Evolutionary conservation across 1,284 basidiomycete genomes (phyloP).

Genomic region (Malassezia globosa): DNA sequence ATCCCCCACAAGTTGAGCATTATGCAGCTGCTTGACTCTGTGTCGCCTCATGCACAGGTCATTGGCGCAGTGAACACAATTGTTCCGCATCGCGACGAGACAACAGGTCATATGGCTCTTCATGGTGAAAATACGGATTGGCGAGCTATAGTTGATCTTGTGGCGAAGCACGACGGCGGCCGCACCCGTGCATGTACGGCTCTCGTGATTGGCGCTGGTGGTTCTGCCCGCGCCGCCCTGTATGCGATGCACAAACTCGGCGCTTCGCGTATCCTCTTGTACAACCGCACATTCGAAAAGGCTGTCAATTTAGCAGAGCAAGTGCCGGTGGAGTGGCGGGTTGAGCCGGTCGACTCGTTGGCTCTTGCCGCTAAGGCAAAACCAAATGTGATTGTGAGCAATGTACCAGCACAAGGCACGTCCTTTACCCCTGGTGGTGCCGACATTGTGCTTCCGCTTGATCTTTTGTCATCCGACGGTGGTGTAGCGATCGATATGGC

Average conservation of each 20-base stretch:
- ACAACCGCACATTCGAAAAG: constrained; percentile 40
- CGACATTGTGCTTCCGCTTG: constrained; percentile 28
- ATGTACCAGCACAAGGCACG: constrained; percentile 38
- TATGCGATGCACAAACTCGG: constrained; percentile 41
- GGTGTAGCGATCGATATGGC: constrained; percentile 47
- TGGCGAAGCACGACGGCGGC: background rate
- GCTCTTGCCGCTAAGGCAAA: constrained; percentile 12
- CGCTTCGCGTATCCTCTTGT: constrained; percentile 33
- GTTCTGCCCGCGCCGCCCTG: constrained; percentile 40
- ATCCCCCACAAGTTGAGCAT: constrained; percentile 40
- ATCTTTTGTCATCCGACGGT: constrained; percentile 23
- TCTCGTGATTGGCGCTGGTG: constrained; percentile 44
- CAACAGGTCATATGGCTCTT: constrained; percentile 15
- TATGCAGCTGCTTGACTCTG: constrained; percentile 31
- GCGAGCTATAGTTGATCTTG: constrained; percentile 34
- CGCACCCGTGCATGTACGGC: constrained; percentile 22
- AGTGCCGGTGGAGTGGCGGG: constrained; percentile 37
- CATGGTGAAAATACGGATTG: constrained; percentile 46
- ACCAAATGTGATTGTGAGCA: constrained; percentile 32
- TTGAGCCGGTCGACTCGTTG: constrained; percentile 25
- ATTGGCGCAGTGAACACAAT: constrained; percentile 46
- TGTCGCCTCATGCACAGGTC: constrained; percentile 33
- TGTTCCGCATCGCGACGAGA: constrained; percentile 23
- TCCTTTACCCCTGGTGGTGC: constrained; percentile 18
- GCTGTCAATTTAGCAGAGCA: constrained; percentile 26